A percentile compares a stretch with the other conserved stretches of the same genome.
These are phyloP conservation scores for Pythium oligandrum DNA, from an alignment of 352 stramenopile genomes.

Conservation along the genomic window DNA sequence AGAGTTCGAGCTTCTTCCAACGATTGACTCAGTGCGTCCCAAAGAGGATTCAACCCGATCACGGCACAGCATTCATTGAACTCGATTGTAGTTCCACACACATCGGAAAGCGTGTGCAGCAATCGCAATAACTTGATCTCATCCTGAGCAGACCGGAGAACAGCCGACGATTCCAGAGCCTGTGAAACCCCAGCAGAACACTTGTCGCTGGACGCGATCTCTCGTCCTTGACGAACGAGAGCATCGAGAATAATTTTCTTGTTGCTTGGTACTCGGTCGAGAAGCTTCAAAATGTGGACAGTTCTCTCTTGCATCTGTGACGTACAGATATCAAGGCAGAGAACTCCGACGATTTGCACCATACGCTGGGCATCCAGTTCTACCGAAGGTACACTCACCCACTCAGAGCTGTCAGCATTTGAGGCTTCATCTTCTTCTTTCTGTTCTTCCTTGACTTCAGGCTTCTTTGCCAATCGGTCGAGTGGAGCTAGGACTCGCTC, in stretches of 20 bases:
- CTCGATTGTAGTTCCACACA: slow-evolving; percentile 58
- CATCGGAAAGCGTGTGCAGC: slow-evolving; percentile 92
- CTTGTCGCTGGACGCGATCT: slow-evolving; percentile 31
- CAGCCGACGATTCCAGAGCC: slow-evolving; percentile 68
- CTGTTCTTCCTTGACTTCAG: slow-evolving; percentile 32
- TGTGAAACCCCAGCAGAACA: slow-evolving; percentile 10
- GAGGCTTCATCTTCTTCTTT: slow-evolving; percentile 32
- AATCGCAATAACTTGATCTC: slow-evolving; percentile 96
- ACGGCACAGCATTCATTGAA: slow-evolving; percentile 71
- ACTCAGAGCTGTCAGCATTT: slow-evolving; percentile 34
- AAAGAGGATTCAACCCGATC: slow-evolving; percentile 67
- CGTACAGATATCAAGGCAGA: slow-evolving; percentile 78
- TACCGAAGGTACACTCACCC: slow-evolving; percentile 62
- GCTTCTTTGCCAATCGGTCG: slow-evolving; percentile 46
- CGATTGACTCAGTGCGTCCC: slow-evolving; percentile 70
- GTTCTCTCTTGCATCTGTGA: slow-evolving; percentile 80
- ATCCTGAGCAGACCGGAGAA: slow-evolving; percentile 73
- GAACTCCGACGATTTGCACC: slow-evolving; percentile 54
- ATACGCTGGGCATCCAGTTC: slow-evolving; percentile 51
- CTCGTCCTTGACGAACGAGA: slow-evolving; percentile 56
- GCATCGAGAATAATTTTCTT: slow-evolving; percentile 55
- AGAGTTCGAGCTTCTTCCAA: slow-evolving; percentile 70
- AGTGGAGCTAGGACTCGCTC: slow-evolving; percentile 88
- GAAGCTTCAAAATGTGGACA: slow-evolving; percentile 68
- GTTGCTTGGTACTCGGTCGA: slow-evolving; percentile 65